Percentiles rank a stretch among this genome's conserved stretches.
phyloP scores from a whole-genome alignment of 192 early-diverging fungal species.

The Gonapodya sp. region DNA sequence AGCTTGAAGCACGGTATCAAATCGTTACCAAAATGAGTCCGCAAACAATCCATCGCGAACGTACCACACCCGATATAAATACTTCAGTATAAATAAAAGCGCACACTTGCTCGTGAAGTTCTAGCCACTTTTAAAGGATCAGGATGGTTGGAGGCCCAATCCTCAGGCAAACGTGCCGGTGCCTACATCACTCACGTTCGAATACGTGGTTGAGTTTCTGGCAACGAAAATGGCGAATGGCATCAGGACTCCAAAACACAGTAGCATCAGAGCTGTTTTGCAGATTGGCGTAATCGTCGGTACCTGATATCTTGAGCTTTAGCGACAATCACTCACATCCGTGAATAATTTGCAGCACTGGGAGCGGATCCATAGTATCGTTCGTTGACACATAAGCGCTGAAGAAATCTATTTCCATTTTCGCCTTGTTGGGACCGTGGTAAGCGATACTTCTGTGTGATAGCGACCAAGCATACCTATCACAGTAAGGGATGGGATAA shows the following conservation, averaged over 20 bases:
- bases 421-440: not conserved
- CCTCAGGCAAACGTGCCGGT: not conserved
- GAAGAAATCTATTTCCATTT: not conserved
- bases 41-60: not conserved
- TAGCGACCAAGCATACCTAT: not conserved
- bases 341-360: not conserved
- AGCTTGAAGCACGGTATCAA: not conserved
- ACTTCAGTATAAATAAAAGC: not conserved
- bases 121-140: not conserved
- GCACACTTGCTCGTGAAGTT: not conserved
- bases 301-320: not conserved
- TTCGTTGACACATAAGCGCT: not conserved
- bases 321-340: not conserved
- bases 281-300: not conserved
- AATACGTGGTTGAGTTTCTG: not conserved
- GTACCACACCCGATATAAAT: not conserved
- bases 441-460: not conserved
- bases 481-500: not conserved
- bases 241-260: not conserved
- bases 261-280: not conserved
- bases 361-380: not conserved
- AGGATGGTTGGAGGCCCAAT: not conserved
- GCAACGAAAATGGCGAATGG: not conserved
- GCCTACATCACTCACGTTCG: not conserved
- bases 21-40: not conserved